phyloP scores from a whole-genome alignment of 768 basidiomycete species.

The Amanita rimosa region DNA sequence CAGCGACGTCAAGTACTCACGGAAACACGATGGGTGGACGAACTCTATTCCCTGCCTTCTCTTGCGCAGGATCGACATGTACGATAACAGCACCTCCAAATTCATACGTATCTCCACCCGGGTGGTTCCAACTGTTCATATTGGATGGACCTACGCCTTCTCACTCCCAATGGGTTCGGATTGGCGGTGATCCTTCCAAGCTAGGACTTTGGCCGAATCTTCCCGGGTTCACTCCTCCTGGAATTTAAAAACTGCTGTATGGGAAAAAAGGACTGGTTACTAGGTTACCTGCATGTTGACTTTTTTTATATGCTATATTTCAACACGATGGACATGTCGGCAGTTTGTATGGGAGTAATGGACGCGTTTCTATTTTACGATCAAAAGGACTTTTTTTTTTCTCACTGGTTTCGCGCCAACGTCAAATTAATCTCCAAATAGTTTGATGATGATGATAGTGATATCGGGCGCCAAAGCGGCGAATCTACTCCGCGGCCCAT shows the following conservation, averaged over 20 bases:
- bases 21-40: conserved; percentile 69
- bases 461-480: no score
- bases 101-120: conserved; percentile 54
- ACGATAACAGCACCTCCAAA: conserved; percentile 74
- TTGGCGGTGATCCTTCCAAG: conserved; percentile 62
- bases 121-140: conserved; percentile 69
- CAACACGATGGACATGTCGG: no score
- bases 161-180: conserved; percentile 62
- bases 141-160: conserved; percentile 75
- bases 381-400: no score
- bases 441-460: no score
- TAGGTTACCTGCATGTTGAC: no score
- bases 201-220: conserved; percentile 67
- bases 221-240: conserved; percentile 59
- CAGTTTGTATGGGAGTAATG: no score
- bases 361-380: no score
- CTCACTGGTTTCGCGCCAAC: no score
- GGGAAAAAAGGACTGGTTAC: not conserved
- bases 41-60: conserved; percentile 63
- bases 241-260: conserved; percentile 23
- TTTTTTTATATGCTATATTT: not conserved
- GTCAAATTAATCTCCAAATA: no score
- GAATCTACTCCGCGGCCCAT: no score
- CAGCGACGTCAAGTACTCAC: conserved; percentile 67
- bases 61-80: conserved; percentile 58